Percentiles rank a stretch among this genome's conserved stretches.
Conservation (phyloP, 2,329 filamentous ascomycete species). For the Hortaea werneckii region DNA sequence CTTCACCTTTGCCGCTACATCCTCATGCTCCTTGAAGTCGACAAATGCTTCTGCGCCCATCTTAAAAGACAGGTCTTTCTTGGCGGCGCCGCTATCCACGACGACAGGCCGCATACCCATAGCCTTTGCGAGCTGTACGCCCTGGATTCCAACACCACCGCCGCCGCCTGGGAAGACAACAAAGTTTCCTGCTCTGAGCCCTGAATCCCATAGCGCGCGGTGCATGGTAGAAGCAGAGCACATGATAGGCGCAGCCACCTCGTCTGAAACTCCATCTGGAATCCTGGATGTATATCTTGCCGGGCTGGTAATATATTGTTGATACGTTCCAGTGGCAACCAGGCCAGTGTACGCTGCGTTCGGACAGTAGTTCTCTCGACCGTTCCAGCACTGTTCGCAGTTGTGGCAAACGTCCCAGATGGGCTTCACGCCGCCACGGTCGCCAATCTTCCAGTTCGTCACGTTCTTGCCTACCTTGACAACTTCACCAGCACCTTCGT, state of each 20-base stretch:
- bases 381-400: constrained; percentile 40
- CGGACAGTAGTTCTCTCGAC: constrained; percentile 44
- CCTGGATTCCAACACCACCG: constrained; percentile 48
- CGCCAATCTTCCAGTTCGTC: constrained; percentile 43
- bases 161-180: constrained; percentile 46
- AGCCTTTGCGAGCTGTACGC: constrained; percentile 44
- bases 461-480: constrained; percentile 47
- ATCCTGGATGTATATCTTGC: constrained; percentile 46
- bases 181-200: constrained; percentile 43
- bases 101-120: constrained; percentile 50
- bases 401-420: constrained; percentile 42
- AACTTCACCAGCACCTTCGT: constrained; percentile 49
- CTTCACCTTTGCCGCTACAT: constrained; percentile 34
- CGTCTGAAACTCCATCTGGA: constrained; percentile 45
- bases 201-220: constrained; percentile 43
- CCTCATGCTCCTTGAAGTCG: constrained; percentile 39
- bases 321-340: constrained; percentile 40
- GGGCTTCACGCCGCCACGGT: constrained; percentile 42
- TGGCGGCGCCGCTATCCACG: constrained; percentile 42
- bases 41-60: constrained; percentile 48
- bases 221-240: constrained; percentile 51
- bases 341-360: constrained; percentile 39
- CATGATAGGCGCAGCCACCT: constrained; percentile 51
- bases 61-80: constrained; percentile 35
- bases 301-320: constrained; percentile 49